Evolutionary conservation across 73 alveolate genomes (phyloP).

Genomic region (Paramecium pentaurelia): DNA sequence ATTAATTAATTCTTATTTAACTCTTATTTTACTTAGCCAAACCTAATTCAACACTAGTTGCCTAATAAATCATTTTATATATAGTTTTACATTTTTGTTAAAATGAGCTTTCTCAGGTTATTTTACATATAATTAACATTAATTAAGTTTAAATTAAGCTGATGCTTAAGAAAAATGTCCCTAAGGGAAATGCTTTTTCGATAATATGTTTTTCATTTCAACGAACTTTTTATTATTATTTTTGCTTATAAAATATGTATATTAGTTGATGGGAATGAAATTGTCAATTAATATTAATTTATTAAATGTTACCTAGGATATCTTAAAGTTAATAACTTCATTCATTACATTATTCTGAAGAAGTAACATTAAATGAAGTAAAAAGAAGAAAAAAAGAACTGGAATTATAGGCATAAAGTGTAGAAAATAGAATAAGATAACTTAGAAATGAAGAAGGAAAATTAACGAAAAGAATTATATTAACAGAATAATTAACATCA

Average conservation of each 20-base stretch:
- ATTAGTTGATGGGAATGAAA: neutral
- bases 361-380: neutral
- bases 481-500: neutral
- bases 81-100: neutral
- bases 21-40: neutral
- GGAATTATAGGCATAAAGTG: neutral
- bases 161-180: constrained; percentile 9
- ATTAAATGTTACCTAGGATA: neutral
- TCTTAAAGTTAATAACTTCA: neutral
- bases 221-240: neutral
- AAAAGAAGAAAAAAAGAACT: neutral
- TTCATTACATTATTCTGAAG: neutral
- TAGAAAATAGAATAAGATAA: neutral
- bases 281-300: neutral
- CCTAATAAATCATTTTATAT: neutral
- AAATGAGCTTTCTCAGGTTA: neutral
- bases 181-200: neutral
- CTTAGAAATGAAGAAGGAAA: neutral
- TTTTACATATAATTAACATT: neutral
- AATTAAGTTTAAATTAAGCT: neutral
- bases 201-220: neutral
- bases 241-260: neutral
- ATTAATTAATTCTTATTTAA: neutral
- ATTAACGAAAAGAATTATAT: neutral
- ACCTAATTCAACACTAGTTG: neutral